phyloP scores from a whole-genome alignment of 2,329 filamentous ascomycete genomes.

The Chaetomiaceae sp. region DNA sequence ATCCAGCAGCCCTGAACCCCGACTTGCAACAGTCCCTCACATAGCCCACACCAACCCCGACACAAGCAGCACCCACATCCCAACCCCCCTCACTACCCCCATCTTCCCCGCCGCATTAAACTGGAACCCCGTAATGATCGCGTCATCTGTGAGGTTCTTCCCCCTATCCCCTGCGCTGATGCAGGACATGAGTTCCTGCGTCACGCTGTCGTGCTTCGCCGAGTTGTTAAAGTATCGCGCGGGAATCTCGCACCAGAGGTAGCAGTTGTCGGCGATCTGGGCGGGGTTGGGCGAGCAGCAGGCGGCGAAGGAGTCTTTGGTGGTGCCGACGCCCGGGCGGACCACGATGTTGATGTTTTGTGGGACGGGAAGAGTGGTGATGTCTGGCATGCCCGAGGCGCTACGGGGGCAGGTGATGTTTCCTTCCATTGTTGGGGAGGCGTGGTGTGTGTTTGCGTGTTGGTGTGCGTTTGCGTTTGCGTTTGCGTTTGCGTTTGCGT shows the following conservation, averaged over 20 bases:
- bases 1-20: no score
- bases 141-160: neutral
- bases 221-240: neutral
- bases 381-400: neutral
- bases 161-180: neutral
- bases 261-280: neutral
- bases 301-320: neutral
- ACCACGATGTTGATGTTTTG: neutral
- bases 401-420: neutral
- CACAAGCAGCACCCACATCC: neutral
- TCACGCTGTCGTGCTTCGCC: neutral
- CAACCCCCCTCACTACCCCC: neutral
- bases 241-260: neutral
- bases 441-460: neutral
- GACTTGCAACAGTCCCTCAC: neutral
- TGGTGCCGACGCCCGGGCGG: neutral
- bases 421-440: neutral
- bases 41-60: neutral
- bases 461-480: no score
- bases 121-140: neutral
- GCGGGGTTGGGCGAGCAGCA: neutral
- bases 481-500: no score
- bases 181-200: neutral
- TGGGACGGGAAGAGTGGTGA: neutral
- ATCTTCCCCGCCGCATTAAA: neutral